Evolutionary conservation across 768 basidiomycete species (phyloP).

Genomic region (Hirschioporus abietinus): DNA sequence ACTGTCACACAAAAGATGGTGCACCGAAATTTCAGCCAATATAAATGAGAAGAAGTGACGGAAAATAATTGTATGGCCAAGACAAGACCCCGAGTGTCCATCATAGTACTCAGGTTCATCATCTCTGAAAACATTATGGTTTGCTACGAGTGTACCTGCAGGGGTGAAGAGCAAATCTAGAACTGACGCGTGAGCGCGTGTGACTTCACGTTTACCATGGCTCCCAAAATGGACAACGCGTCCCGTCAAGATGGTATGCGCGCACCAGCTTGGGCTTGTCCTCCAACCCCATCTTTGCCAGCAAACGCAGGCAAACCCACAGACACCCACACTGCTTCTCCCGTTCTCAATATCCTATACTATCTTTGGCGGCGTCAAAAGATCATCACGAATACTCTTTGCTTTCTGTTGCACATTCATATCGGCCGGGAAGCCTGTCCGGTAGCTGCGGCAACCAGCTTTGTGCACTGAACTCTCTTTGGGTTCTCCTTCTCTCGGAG

Average conservation of each 20-base stretch:
- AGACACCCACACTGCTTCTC: background rate
- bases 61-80: no score
- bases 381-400: background rate
- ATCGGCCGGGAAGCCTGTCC: background rate
- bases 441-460: slow-evolving; percentile 1
- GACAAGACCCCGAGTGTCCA: no score
- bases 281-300: background rate
- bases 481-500: background rate
- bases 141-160: background rate
- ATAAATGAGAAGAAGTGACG: no score
- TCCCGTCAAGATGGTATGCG: background rate
- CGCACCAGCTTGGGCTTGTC: background rate
- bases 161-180: background rate
- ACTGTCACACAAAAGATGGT: no score
- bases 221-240: background rate
- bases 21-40: no score
- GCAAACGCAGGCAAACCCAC: background rate
- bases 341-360: background rate
- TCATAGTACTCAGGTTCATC: no score
- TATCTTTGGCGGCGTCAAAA: background rate
- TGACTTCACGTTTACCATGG: no score
- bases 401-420: background rate
- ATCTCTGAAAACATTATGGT: no score
- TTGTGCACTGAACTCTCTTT: background rate
- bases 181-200: background rate